These are phyloP conservation scores for Echeveria elegans DNA, from an alignment of 164 flowering plant species.

Conservation along the genomic window DNA sequence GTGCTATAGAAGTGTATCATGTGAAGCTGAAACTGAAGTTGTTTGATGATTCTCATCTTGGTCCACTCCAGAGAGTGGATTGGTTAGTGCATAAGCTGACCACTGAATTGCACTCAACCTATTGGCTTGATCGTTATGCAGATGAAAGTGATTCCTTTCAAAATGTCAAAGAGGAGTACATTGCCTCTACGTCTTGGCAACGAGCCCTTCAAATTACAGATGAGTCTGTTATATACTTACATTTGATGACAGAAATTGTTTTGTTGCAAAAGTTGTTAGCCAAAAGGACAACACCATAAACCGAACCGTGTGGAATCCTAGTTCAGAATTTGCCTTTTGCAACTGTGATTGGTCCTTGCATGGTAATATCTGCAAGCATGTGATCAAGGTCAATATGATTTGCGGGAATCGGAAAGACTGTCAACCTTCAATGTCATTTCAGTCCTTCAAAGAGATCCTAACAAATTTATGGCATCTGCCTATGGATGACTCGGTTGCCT, in stretches of 20 bases:
- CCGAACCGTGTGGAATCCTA: slow-evolving; percentile 81
- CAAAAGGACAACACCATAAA: slow-evolving; percentile 39
- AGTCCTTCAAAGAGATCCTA: slow-evolving; percentile 48
- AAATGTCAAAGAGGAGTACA: slow-evolving; percentile 76
- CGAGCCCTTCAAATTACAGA: slow-evolving; percentile 73
- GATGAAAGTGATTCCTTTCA: slow-evolving; percentile 86
- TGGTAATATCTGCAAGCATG: slow-evolving; percentile 93
- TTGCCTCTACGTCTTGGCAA: slow-evolving; percentile 88
- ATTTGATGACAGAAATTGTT: slow-evolving; percentile 40
- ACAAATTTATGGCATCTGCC: slow-evolving; percentile 46
- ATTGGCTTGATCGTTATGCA: slow-evolving; percentile 89
- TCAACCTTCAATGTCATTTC: slow-evolving; percentile 59
- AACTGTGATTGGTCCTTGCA: slow-evolving; percentile 89
- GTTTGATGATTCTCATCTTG: slow-evolving; percentile 87
- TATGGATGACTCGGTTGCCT: slow-evolving; percentile 64
- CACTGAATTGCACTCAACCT: slow-evolving; percentile 82
- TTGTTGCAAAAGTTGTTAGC: slow-evolving; percentile 68
- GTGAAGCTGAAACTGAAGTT: slow-evolving; percentile 73
- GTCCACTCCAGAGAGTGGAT: slow-evolving; percentile 84
- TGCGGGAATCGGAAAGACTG: slow-evolving; percentile 30
- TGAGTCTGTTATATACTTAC: slow-evolving; percentile 40
- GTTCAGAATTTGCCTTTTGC: slow-evolving; percentile 86
- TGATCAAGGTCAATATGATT: slow-evolving; percentile 81
- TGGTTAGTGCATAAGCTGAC: slow-evolving; percentile 94
- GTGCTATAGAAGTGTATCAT: slow-evolving; percentile 93